Evolutionary conservation across 208 protist species (phyloP), one percentile per base, ranked within the genome.

Genomic region (Leishmania amazonensis): DNA sequence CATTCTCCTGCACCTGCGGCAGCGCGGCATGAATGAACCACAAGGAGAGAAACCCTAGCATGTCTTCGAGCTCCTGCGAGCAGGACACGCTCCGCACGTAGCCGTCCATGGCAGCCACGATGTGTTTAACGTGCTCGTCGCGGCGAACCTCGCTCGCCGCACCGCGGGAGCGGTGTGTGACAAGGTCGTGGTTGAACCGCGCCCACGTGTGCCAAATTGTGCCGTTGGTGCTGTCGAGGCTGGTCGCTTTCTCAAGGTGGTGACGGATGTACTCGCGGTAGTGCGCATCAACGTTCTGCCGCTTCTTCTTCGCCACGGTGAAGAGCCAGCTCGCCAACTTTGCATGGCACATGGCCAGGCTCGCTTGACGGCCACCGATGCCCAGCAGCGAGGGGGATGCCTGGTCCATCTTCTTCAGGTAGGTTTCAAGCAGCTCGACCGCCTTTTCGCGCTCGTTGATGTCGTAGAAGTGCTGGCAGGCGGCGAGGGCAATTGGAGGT

Each of bases 151-250:
- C 80, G 79, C 58, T 60, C 42, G 40, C 58, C 31, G 80, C 60
- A 70, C 40, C 71, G 75, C 75, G 73, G 38, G 68, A 84, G 57
- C 54, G 71, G 67, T 83, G 87, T 49, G 80, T 84, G 54, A 93
- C 90, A 21, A 95, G 79, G 72, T 90, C 90, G 81, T 99, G 99
- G 87, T 99, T 99, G 70, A 99, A 92, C 21, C 99, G 88, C 21
- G 99, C 99, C 97, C 98, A 99, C 21, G 93, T 94, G 89, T 99
- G 99, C 99, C 99, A 99, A 79, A 99, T 99, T 47, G 98, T 94
- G 83, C 99, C 99, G 90, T 98, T 99, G 42, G 94, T 90, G 72
- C 82, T 90, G 83, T 98, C 95, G n/a, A 98, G 87, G 38, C 83
- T 81, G 17, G 94, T 98, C 8, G 96, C 96, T 76, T 80, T 75